Base-by-base conservation (phyloP, 148 eudicot species). In the Spergularia bocconei region DNA sequence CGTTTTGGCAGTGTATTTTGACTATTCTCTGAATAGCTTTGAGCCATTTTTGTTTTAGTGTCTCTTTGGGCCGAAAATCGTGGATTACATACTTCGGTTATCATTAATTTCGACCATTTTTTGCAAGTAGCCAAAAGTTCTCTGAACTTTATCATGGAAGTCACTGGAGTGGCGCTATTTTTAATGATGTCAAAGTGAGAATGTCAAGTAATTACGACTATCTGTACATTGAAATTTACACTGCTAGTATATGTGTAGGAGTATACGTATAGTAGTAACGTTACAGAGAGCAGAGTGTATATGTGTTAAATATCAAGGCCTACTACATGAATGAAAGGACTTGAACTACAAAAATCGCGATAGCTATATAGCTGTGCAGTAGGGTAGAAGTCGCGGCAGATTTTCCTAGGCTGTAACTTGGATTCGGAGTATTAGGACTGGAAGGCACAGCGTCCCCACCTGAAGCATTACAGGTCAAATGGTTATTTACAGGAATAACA, bases 381-480 rank as follows among this genome's bases (percentile, higher is more conserved):
- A 73, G 64, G 59, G 64, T 61, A 58, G 77, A 72, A 38, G 57
- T 0, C 23, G 52, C 14, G 63, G 23, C 29, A 59, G 80, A 66
- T 65, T 2, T 65, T 2, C 41, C 15, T 52, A 16, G 0, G 1
- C 11, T 11, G 56, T n/a, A 5, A n/a, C 11, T 17, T 57, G 16
- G n/a, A 20, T 1, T 13, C 6, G 39, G 44, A 65, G 57, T n/a
- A 25, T 7, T 14, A n/a, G 75, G 75, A 53, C 36, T 55, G 6
- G 25, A 41, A 53, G 70, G 54, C 55, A 77, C 70, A 25, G 44
- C 51, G 58, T 81, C 83, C 67, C 79, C 80, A 81, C 83, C 83
- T 81, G 69, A 66, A 48, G 41, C 70, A 76, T 60, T 17, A 80
- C 15, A 10, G n/a, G 62, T 67, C 23, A 19, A 33, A 19, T 23